Evolutionary conservation across 371 early-diverging fungal species (phyloP).

Genomic region (Mucor piriformis): DNA sequence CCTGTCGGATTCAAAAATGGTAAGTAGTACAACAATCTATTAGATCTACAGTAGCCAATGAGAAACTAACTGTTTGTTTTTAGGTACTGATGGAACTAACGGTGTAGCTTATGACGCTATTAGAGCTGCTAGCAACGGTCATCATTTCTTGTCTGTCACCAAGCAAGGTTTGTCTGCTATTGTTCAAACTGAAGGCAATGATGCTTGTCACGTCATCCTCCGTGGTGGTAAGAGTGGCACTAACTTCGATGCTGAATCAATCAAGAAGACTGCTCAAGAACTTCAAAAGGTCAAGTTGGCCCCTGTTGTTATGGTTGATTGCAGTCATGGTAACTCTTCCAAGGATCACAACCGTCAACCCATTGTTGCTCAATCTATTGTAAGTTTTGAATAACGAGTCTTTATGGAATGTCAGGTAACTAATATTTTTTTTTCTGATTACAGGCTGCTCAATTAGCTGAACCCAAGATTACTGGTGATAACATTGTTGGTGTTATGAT

Average conservation of each 20-base stretch:
- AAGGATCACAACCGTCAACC: slow-evolving; percentile 83
- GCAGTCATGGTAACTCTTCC: slow-evolving; percentile 87
- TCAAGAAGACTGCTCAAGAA: slow-evolving; percentile 63
- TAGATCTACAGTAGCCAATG: slow-evolving; percentile 1
- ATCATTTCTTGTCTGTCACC: slow-evolving; percentile 94
- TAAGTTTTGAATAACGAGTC: slow-evolving; percentile 12
- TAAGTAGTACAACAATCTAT: slow-evolving; percentile 4
- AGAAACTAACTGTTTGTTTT: slow-evolving; percentile 11
- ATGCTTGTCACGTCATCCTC: slow-evolving; percentile 82
- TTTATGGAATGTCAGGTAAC: neutral
- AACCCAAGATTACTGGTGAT: slow-evolving; percentile 52
- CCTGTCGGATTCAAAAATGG: slow-evolving; percentile 95
- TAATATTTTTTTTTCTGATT: neutral
- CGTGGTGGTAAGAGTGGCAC: slow-evolving; percentile 89
- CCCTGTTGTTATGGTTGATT: slow-evolving; percentile 88
- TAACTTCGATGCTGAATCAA: slow-evolving; percentile 80
- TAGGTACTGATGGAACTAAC: slow-evolving; percentile 82
- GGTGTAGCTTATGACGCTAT: slow-evolving; percentile 91
- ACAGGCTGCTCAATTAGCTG: slow-evolving; percentile 43
- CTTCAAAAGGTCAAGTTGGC: slow-evolving; percentile 67
- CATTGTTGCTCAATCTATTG: slow-evolving; percentile 75
- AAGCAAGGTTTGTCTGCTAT: slow-evolving; percentile 94
- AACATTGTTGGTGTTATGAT: slow-evolving; percentile 84
- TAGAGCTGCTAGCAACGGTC: slow-evolving; percentile 81
- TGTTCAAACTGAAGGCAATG: slow-evolving; percentile 81